A percentile compares a stretch with the other conserved stretches of the same genome.
Conservation (phyloP, 768 basidiomycete genomes). For the Suillus sp. region DNA sequence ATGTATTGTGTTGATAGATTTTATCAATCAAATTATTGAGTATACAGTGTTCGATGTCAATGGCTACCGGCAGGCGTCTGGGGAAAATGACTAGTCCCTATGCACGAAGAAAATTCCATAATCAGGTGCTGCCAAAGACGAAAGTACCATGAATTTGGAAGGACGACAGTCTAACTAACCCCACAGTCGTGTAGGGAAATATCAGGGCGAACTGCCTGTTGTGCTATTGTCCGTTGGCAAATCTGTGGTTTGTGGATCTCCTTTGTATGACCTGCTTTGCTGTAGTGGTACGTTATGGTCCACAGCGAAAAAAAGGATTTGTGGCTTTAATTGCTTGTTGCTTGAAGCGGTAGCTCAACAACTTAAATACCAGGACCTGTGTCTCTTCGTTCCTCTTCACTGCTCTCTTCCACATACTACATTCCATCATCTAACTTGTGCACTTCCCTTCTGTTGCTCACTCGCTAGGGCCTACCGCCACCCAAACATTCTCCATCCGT, state of each 20-base stretch:
- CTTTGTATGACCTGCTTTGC: background rate
- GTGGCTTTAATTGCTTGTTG: background rate
- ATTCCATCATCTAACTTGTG: background rate
- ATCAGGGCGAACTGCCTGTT: background rate
- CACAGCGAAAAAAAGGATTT: background rate
- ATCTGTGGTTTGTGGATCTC: background rate
- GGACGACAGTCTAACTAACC: background rate
- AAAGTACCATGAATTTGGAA: background rate
- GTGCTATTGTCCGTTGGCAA: background rate
- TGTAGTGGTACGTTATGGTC: too few species aligned
- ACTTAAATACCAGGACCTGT: background rate
- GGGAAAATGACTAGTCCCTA: background rate
- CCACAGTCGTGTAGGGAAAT: background rate
- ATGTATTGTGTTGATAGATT: conserved; percentile 1
- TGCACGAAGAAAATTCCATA: background rate
- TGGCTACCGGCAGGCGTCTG: background rate
- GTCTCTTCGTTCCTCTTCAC: background rate
- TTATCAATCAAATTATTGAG: background rate
- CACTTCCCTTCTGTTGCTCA: background rate
- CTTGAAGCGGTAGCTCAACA: background rate
- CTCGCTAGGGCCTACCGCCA: background rate
- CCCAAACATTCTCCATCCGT: background rate
- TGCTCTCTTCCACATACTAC: background rate
- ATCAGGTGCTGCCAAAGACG: background rate
- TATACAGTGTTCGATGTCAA: background rate